A percentile compares a stretch with the other conserved stretches of the same genome.
These are phyloP conservation scores for Lyophyllum shimeji DNA, from an alignment of 768 basidiomycete genomes.

Conservation along the genomic window DNA sequence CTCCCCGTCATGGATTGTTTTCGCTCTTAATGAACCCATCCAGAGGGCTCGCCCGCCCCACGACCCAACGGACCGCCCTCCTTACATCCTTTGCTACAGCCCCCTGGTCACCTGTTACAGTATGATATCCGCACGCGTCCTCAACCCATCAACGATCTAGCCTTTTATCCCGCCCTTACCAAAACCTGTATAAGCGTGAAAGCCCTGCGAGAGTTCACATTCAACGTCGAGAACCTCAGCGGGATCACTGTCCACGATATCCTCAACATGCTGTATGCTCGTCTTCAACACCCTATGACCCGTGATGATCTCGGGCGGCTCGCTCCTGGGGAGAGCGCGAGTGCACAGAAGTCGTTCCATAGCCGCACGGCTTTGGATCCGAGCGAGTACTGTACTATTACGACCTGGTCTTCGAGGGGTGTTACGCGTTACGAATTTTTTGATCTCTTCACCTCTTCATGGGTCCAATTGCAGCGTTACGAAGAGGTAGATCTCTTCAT, in stretches of 20 bases:
- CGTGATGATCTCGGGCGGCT: not conserved
- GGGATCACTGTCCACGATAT: conserved; percentile 1
- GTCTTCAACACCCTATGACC: not conserved
- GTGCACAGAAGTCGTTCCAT: not conserved
- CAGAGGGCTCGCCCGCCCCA: not conserved
- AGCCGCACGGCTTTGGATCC: not conserved
- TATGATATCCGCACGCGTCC: conserved; percentile 1
- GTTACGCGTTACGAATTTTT: too few relatives aligned
- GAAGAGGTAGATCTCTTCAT: too few relatives aligned
- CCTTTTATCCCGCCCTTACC: not conserved
- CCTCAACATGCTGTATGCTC: not conserved
- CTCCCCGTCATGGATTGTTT: not conserved
- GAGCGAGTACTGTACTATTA: too few relatives aligned
- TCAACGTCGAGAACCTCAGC: not conserved
- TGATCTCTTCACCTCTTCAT: too few relatives aligned
- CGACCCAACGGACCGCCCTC: not conserved
- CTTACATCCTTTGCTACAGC: not conserved
- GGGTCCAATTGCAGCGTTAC: too few relatives aligned
- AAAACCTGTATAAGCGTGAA: conserved; percentile 1
- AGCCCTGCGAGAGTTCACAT: not conserved
- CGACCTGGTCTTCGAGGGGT: too few relatives aligned
- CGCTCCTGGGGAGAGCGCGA: not conserved
- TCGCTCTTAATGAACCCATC: not conserved
- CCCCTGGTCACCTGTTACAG: not conserved
- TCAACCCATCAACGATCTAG: not conserved